Evolutionary conservation across 345 rosid species (phyloP), one percentile per base, ranked within the genome.

Genomic region (Eucalyptus shirleyi): DNA sequence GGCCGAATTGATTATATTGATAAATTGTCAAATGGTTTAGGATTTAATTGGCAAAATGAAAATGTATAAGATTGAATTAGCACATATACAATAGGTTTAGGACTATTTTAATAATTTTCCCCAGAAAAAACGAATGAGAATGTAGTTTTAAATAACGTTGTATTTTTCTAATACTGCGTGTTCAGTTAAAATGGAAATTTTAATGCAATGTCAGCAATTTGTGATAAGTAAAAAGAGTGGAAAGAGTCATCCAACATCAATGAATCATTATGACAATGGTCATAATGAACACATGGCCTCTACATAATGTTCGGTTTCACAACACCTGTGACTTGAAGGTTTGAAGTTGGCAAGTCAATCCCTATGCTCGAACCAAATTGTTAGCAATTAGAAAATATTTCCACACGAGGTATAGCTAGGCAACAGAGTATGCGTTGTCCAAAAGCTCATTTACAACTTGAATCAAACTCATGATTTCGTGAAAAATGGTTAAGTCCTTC

Each of bases 171-270:
- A 59, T 59, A 26, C 15, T 59, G 14, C 18, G 21, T 65, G 37
- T 65, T 62, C 6, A n/a, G 2, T n/a, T 15, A 28, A 7, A n/a
- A 65, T 65, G 9, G 18, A 65, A 30, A n/a, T n/a, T 62, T 14
- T 7, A 59, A 24, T 11, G 26, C 14, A 60, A 60, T 26, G 32
- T 28, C 8, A 7, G 17, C 69, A 60, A 60, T 60, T 28, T 60
- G 56, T 28, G n/a, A 60, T 12, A 60, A 60, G 69, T 60, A 12
- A 28, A 60, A 15, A 4, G 19, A 15, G 37, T 65, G 37, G 72
- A 13, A 30, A 30, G 34, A 32, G 4, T 28, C 3, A 0, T 12
- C 32, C 34, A 3, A 14, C 1, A 2, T 28, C 12, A 62, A 13
- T 10, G 8, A 12, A 62, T 30, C 32, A 30, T 15, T 30, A n/a